A percentile compares a stretch with the other conserved stretches of the same genome.
Conservation (phyloP, 495 filamentous ascomycete genomes). For the Hypoxylon rickii region DNA sequence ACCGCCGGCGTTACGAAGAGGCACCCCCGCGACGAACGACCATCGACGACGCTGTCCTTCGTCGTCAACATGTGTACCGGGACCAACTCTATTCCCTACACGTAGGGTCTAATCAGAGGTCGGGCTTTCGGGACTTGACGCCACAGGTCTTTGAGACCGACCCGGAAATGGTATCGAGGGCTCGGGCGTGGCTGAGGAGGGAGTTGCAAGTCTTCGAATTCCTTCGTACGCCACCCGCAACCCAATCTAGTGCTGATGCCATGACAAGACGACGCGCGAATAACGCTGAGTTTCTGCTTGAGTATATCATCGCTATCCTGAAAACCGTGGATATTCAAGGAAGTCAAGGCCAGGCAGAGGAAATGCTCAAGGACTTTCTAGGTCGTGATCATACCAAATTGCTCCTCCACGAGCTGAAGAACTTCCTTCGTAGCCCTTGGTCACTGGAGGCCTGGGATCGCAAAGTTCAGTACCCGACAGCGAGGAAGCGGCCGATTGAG, state of each 20-base stretch:
- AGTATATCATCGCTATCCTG: constrained; percentile 86
- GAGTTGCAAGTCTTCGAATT: constrained; percentile 89
- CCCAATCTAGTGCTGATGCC: constrained; percentile 37
- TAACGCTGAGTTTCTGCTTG: constrained; percentile 87
- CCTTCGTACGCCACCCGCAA: constrained; percentile 44
- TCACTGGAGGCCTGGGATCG: constrained; percentile 77
- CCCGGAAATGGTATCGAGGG: constrained; percentile 73
- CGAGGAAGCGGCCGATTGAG: constrained; percentile 11
- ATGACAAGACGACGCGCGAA: constrained; percentile 57
- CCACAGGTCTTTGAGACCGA: constrained; percentile 67
- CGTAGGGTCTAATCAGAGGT: constrained; percentile 79
- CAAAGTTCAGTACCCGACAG: constrained; percentile 69
- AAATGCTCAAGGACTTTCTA: constrained; percentile 84
- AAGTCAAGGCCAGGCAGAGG: constrained; percentile 81
- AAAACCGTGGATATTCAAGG: constrained; percentile 90
- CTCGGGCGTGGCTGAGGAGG: constrained; percentile 84
- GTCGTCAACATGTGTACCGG: constrained; percentile 76
- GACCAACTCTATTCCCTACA: constrained; percentile 79
- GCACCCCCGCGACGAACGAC: constrained; percentile 29
- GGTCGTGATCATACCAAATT: constrained; percentile 76
- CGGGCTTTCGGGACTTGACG: constrained; percentile 75
- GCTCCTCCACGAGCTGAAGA: constrained; percentile 82
- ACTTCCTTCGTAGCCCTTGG: constrained; percentile 82
- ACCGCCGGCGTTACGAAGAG: constrained; percentile 27
- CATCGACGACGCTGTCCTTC: constrained; percentile 62